Evolutionary conservation across 208 protist species (phyloP), one percentile per base, ranked within the genome.

Genomic region (Leptomonas seymouri): DNA sequence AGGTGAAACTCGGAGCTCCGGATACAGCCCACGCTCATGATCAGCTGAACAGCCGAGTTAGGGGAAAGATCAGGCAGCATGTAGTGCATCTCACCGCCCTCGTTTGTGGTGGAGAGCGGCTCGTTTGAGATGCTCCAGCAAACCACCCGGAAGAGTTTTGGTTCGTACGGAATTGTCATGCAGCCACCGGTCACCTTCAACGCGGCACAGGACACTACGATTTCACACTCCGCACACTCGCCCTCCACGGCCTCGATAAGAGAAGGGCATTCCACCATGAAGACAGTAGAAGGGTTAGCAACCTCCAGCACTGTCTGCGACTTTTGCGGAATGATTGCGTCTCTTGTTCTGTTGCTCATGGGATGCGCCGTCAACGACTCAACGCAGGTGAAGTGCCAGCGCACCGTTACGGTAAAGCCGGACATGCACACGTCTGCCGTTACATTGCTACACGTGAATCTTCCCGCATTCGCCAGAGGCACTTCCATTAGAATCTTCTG

Each of bases 221-320:
- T 67, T 48, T 78, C 64, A 20, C 81, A 59, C 66, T 50, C 55
- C 9, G 79, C 69, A n/a, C 73, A 75, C 59, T 90, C 85, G 7
- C 85, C 85, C 69, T 90, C 85, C 25, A 90, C 68, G 18, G 65
- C 81, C 56, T 74, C 66, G n/a, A 87, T 58, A 23, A 64, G 46
- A 36, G 67, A 68, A 3, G 81, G 71, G 65, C 71, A 73, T 31
- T 81, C 59, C 25, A 84, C 54, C n/a, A 67, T 73, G 23, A 90
- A 65, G 31, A 75, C 41, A 28, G 69, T 71, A 23, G 74, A 41
- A 15, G 71, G 74, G 56, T 83, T 81, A 3, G 58, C 31, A 15
- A 86, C 74, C n/a, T 49, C 59, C 42, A 87, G 48, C 41, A 64
- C 48, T n/a, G 58, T 46, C 23, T 48, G 49, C 21, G 57, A 59